Conservation (phyloP, 805 yeast genomes). For the Metschnikowia sp. region DNA sequence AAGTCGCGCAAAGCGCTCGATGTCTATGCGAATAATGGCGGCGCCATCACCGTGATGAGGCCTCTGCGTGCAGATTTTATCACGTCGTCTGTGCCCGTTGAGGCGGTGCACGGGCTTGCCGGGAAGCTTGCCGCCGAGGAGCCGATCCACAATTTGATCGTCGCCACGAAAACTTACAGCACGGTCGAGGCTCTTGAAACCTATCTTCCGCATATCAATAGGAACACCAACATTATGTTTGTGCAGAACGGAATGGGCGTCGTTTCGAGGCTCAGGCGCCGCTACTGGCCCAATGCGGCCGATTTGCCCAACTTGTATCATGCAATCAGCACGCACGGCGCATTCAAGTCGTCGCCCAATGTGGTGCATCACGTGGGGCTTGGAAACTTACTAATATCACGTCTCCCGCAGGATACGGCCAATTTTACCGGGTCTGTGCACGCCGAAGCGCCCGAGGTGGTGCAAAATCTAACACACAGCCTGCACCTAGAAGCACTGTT, state of each 20-base stretch:
- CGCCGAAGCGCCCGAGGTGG: conserved; percentile 17
- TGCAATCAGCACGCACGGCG: conserved; percentile 86
- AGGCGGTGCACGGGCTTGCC: conserved; percentile 20
- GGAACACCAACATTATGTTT: conserved; percentile 55
- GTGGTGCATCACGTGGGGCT: conserved; percentile 61
- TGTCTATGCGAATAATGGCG: conserved; percentile 39
- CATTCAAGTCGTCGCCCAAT: conserved; percentile 43
- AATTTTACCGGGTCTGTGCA: not conserved
- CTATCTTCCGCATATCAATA: conserved; percentile 45
- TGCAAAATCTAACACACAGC: conserved; percentile 23
- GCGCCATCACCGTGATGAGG: conserved; percentile 30
- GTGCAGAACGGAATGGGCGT: conserved; percentile 89
- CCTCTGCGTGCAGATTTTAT: conserved; percentile 20
- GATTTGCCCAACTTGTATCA: conserved; percentile 59
- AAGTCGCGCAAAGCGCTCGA: conserved; percentile 40
- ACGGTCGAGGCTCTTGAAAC: conserved; percentile 62
- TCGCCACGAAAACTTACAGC: conserved; percentile 79
- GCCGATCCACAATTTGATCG: conserved; percentile 54
- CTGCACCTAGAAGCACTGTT: conserved; percentile 25
- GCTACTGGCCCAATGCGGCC: conserved; percentile 49
- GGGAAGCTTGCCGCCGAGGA: conserved; percentile 7
- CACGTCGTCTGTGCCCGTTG: conserved; percentile 21
- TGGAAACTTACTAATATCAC: conserved; percentile 60
- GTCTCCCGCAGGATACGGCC: conserved; percentile 39
- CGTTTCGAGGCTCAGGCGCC: conserved; percentile 45